These are phyloP conservation scores for Ascochyta rabiei DNA, from an alignment of 2,329 filamentous ascomycete genomes.

Conservation along the genomic window DNA sequence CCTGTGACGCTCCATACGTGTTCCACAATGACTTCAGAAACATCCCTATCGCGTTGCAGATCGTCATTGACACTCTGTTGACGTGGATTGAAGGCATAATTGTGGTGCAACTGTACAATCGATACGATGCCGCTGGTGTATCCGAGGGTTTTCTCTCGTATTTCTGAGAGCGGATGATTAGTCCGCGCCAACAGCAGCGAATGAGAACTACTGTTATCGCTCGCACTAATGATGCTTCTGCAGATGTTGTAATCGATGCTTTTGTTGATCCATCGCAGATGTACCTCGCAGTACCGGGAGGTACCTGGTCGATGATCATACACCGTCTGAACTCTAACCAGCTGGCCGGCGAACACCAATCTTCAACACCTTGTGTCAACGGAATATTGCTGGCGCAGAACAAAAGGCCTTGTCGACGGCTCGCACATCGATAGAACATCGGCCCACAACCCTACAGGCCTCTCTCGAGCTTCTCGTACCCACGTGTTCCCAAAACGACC, in stretches of 20 bases:
- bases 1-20: constrained; percentile 1
- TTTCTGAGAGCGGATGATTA: neutral
- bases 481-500: constrained; percentile 1
- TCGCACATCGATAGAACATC: neutral
- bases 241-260: neutral
- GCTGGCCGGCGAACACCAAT: neutral
- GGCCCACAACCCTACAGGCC: neutral
- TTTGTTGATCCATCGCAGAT: neutral
- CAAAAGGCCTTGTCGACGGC: neutral
- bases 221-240: neutral
- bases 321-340: neutral
- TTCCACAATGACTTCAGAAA: constrained; percentile 11
- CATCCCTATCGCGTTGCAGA: neutral
- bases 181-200: neutral
- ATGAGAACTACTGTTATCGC: neutral
- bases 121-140: neutral
- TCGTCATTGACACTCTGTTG: neutral
- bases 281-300: neutral
- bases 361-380: neutral
- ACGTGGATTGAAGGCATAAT: neutral
- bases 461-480: constrained; percentile 6
- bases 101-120: neutral
- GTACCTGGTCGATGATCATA: neutral
- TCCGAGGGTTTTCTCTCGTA: neutral
- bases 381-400: neutral